A percentile compares a stretch with the other conserved stretches of the same genome.
Conservation (phyloP, 805 yeast genomes). For the Yamadazyma phyllophila region DNA sequence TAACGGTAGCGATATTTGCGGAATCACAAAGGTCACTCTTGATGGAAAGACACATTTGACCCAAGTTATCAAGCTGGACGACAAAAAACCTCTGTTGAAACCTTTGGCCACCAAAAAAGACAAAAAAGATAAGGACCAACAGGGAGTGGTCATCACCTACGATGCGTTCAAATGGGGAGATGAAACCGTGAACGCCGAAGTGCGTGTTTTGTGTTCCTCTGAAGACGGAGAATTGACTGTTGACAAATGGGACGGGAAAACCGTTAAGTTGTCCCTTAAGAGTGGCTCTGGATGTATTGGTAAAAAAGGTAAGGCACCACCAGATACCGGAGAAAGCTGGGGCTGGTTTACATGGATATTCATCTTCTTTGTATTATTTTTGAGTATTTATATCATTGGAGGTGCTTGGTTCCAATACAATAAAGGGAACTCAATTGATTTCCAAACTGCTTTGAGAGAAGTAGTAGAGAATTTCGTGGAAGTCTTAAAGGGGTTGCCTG, state of each 20-base stretch:
- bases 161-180: constrained; percentile 73
- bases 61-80: constrained; percentile 55
- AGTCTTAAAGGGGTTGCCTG: constrained; percentile 58
- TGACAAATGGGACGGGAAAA: constrained; percentile 36
- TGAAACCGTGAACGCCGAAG: constrained; percentile 42
- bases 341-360: constrained; percentile 85
- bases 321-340: constrained; percentile 52
- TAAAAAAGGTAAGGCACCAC: constrained; percentile 16
- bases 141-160: constrained; percentile 42
- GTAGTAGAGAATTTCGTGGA: constrained; percentile 66
- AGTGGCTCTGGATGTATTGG: constrained; percentile 42
- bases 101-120: constrained; percentile 7
- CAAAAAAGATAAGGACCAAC: constrained; percentile 19
- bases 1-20: constrained; percentile 74
- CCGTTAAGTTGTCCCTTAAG: constrained; percentile 25
- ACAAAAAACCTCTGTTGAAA: not conserved
- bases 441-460: constrained; percentile 71
- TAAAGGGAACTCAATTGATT: constrained; percentile 66
- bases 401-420: constrained; percentile 76
- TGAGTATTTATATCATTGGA: constrained; percentile 69
- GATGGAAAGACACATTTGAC: constrained; percentile 51
- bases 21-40: constrained; percentile 54
- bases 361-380: constrained; percentile 64
- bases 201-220: constrained; percentile 48
- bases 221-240: constrained; percentile 19